These are phyloP conservation scores for Aspergillus sp. DNA, from an alignment of 2,329 filamentous ascomycete species.

Conservation along the genomic window DNA sequence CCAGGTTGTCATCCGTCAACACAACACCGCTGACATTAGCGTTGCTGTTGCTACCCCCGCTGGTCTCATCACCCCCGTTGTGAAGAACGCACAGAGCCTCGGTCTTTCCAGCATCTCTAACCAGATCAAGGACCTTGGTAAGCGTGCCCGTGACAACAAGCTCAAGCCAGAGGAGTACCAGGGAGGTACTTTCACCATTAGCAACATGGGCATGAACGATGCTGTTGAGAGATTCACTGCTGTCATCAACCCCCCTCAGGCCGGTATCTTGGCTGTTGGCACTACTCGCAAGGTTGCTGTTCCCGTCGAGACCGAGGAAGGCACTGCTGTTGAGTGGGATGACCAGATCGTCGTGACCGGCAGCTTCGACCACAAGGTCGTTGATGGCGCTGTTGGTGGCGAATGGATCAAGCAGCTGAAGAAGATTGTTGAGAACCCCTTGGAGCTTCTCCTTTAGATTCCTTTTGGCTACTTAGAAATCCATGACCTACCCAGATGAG, in stretches of 20 bases:
- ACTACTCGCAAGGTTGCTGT: conserved; percentile 94
- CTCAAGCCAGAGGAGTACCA: conserved; percentile 99
- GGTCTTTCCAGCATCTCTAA: conserved; percentile 84
- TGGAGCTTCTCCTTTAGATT: conserved; percentile 81
- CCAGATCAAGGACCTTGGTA: conserved; percentile 92
- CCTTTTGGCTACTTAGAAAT: conserved; percentile 4
- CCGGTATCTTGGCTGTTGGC: conserved; percentile 89
- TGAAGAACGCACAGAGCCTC: conserved; percentile 79
- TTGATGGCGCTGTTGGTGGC: conserved; percentile 91
- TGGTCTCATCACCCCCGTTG: conserved; percentile 95
- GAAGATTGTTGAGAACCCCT: conserved; percentile 94
- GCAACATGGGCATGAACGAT: conserved; percentile 99
- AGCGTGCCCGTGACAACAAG: conserved; percentile 93
- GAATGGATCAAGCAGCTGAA: conserved; percentile 98
- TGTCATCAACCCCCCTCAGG: conserved; percentile 98
- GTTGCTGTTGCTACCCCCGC: conserved; percentile 91
- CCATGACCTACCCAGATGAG: conserved; percentile 9
- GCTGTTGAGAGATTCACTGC: conserved; percentile 96
- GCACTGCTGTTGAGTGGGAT: conserved; percentile 79
- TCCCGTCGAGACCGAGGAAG: conserved; percentile 79
- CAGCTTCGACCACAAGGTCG: conserved; percentile 98
- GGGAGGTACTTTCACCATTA: conserved; percentile 97
- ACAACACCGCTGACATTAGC: conserved; percentile 88
- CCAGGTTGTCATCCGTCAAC: conserved; percentile 76
- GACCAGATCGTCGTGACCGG: conserved; percentile 94